Base-by-base conservation (phyloP, 805 yeast species). In the Zygoascus bituminiphila region DNA sequence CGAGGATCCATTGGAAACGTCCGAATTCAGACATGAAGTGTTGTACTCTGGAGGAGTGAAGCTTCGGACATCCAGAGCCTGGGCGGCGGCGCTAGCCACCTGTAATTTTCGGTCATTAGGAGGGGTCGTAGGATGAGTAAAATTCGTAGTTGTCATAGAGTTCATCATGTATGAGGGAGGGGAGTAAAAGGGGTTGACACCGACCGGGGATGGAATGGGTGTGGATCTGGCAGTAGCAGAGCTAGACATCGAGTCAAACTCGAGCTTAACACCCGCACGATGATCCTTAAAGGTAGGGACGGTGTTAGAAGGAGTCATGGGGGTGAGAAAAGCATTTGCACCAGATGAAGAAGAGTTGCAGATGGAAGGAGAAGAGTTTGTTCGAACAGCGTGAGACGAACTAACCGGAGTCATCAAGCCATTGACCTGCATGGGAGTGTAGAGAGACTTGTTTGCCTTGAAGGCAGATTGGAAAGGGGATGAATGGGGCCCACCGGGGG, bases 181-280 rank as follows among this genome's bases (percentile, higher is more conserved):
- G 48, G 56, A 49, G 54, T 64, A 64, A 54, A 63, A 64, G 29
- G 68, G 68, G 49, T 64, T 64, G 44, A 58, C 55, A 35, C 65
- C 65, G 21, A 47, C 29, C n/a, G 49, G 40, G 31, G 21, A 14
- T 39, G 25, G 10, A 25, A 15, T 12, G 10, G 20, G 42, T 8
- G 42, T 19, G 15, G 42, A 39, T 14, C 17, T 19, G 42, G 25
- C 23, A 20, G 24, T 2, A 41, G 44, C 31, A 41, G 44, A 41
- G 7, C 20, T n/a, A n/a, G 44, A 15, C 20, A 17, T 36, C 14
- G 22, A 15, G 17, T 36, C 39, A n/a, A 53, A 53, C 44, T 53
- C 57, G 48, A 54, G 52, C 51, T 50, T 54, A 25, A 50, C 51
- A 24, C 55, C 44, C 17, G 44, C 24, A n/a, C n/a, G n/a, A 17